Evolutionary conservation across 2,329 filamentous ascomycete genomes (phyloP).

Genomic region (Ceratocystis harringtonii): DNA sequence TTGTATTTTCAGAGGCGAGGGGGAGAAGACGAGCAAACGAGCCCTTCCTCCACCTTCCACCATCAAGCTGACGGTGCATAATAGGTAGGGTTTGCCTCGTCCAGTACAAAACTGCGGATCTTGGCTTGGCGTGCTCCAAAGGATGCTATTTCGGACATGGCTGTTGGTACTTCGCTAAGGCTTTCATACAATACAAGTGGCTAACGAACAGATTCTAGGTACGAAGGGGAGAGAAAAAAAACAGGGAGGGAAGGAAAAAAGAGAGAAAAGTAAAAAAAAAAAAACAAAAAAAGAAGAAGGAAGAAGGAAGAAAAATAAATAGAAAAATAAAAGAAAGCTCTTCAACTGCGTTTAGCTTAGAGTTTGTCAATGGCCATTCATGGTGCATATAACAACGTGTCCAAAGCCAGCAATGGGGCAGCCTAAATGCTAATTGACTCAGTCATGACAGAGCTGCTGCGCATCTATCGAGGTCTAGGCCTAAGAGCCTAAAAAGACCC

Average conservation of each 20-base stretch:
- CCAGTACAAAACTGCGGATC: not conserved
- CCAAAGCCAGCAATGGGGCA: not conserved
- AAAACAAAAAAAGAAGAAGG: not conserved
- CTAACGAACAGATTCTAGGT: not conserved
- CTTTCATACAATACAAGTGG: not conserved
- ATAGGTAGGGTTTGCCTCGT: not conserved
- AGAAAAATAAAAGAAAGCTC: not conserved
- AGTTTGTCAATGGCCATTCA: not conserved
- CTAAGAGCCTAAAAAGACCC: not conserved
- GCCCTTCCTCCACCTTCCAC: too few relatives aligned
- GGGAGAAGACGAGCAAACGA: not conserved
- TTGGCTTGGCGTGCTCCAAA: not conserved
- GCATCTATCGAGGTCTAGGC: not conserved
- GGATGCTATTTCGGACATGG: slow-evolving; percentile 3
- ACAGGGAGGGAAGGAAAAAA: not conserved
- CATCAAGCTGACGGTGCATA: not conserved
- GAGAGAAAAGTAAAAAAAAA: not conserved
- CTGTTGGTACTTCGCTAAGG: slow-evolving; percentile 2
- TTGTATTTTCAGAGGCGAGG: not conserved
- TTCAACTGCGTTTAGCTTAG: not conserved
- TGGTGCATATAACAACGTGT: not conserved
- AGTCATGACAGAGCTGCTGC: not conserved
- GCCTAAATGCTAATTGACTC: not conserved
- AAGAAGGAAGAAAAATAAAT: not conserved
- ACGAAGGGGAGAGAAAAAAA: not conserved